Evolutionary conservation across 2,329 filamentous ascomycete genomes (phyloP), one percentile per base, ranked within the genome.

Genomic region (Diaporthe sp.): DNA sequence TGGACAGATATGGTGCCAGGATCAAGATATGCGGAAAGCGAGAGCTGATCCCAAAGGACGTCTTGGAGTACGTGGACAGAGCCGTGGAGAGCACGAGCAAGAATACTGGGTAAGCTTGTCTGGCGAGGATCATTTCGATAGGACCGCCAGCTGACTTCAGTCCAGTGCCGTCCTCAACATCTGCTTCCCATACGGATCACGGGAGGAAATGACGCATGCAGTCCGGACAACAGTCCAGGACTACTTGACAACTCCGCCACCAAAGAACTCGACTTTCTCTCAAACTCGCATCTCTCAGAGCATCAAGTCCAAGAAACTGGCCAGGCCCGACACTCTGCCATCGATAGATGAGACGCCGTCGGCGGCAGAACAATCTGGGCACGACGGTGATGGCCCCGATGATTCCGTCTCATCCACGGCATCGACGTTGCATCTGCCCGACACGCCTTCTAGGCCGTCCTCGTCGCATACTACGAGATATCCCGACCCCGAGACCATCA

Each of bases 151-250:
- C 62, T 55, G 31, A 19, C 9, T 25, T 13, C n/a, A 39, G 3
- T 53, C 4, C 70, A 91, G 90, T 73, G 86, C 88, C 37, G 85
- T 90, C 42, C 87, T 99, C 70, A 99, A 99, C 82, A 95, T 99
- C 77, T 99, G 97, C 87, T 98, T 98, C 81, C 97, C 97, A 0
- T 99, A 99, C 82, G 98, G 97, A 0, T 98, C 96, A 6, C 91
- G 97, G 78, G 95, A 98, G 81, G 97, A 99, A 83, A 98, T 99
- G 79, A 97, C 96, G 0, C 92, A 94, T 4, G 95, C 96, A 8
- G 94, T 99, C 78, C 93, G 94, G 77, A 92, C 93, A 57, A 98
- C 96, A 0, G 96, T 99, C 12, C 89, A 94, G 75, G 94, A 98
- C 76, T 98, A 95, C 84, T 94, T 94, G 76, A 92, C 90, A 70